Evolutionary conservation across 1,284 basidiomycete species (phyloP).

Genomic region (Ganoderma boninense): DNA sequence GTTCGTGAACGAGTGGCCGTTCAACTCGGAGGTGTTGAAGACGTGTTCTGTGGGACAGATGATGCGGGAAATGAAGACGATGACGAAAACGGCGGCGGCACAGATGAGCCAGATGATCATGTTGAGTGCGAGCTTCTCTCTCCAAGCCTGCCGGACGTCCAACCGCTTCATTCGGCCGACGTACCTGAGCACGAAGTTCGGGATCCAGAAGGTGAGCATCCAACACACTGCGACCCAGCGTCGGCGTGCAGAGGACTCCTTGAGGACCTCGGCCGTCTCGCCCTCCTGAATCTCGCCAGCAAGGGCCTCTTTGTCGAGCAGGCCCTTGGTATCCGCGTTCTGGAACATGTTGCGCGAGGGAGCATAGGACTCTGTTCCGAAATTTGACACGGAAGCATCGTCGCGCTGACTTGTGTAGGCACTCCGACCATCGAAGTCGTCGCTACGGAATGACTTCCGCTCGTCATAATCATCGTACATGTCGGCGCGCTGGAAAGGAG

Average conservation of each 20-base stretch:
- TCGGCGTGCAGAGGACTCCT: conserved; percentile 80
- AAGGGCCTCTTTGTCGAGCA: conserved; percentile 82
- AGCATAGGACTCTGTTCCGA: conserved; percentile 91
- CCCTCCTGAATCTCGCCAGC: conserved; percentile 84
- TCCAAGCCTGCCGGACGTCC: conserved; percentile 96
- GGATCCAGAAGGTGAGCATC: conserved; percentile 94
- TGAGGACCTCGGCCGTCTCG: conserved; percentile 89
- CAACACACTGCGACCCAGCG: conserved; percentile 92
- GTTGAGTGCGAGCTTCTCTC: conserved; percentile 97
- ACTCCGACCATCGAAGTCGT: conserved; percentile 80
- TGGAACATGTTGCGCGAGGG: conserved; percentile 97
- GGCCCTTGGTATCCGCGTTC: conserved; percentile 75
- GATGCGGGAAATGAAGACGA: conserved; percentile 86
- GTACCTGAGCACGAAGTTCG: conserved; percentile 74
- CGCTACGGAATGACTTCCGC: conserved; percentile 75
- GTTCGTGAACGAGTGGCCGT: conserved; percentile 70
- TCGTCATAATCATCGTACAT: conserved; percentile 84
- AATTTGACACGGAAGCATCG: conserved; percentile 82
- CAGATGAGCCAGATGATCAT: conserved; percentile 97
- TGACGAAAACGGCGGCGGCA: conserved; percentile 89
- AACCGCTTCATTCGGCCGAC: conserved; percentile 92
- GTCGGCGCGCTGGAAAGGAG: conserved; percentile 77
- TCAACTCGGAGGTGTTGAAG: conserved; percentile 82
- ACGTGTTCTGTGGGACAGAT: conserved; percentile 97
- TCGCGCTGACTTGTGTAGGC: conserved; percentile 79